Evolutionary conservation across 2,329 filamentous ascomycete genomes (phyloP), one percentile per base, ranked within the genome.

Genomic region (Epichloe hybrida): DNA sequence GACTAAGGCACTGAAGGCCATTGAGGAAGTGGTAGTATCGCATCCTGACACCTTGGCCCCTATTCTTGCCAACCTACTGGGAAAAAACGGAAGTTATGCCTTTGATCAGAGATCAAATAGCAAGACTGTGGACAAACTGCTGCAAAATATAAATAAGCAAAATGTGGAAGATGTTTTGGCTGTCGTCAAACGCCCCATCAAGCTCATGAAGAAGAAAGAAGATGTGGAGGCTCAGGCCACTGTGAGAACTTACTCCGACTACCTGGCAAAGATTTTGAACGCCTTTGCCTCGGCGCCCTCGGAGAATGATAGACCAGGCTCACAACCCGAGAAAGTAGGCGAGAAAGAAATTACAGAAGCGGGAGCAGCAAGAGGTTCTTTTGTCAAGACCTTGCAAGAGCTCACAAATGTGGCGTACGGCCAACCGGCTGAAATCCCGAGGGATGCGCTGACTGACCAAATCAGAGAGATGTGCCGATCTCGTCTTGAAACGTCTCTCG

Each of bases 61-160:
- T 1, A 71, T 91, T 6, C 68, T 93, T 12, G 72, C 75, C 40
- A 78, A 79, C 23, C 69, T 96, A n/a, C 75, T 93, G 42, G 78
- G 80, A 38, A 78, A 80, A 48, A 72, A 83, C 53, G 86, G 87
- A 2, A 76, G 77, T 2, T 81, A 88, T 57, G 87, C 85, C 61
- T 93, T 97, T 61, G 93, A 97, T 62, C 83, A 86, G 55, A 74
- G 85, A 52, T 95, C 90, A 1, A 93, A 86, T 63, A 85, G 84
- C 2, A 95, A 91, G 67, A 91, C 88, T 0, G 71, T 95, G 1
- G 88, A 94, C 58, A 83, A 78, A 55, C 72, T 93, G 2, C 67
- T 94, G 4, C 74, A 80, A 49, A 74, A 76, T 42, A 76, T 80
- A 8, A 76, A 77, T 23, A 67, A 72, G 4, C 65, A 75, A 20